Evolutionary conservation across 805 yeast genomes (phyloP), one percentile per base, ranked within the genome.

Genomic region (Wickerhamiella dianesei): DNA sequence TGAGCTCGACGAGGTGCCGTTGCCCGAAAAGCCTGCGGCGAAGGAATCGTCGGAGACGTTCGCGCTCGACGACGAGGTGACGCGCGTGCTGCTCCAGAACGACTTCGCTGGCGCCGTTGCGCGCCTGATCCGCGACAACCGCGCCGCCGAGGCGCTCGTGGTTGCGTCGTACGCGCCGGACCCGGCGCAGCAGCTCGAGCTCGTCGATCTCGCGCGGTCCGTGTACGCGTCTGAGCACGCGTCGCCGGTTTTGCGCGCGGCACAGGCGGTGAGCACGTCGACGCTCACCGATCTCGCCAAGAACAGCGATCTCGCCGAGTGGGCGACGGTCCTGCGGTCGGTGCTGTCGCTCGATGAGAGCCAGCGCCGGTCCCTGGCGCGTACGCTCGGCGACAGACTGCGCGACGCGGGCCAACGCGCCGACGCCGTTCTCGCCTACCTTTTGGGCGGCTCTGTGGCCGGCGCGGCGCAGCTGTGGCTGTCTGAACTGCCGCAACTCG

Each of bases 401-500:
- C 64, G 76, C 45, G 64, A 54, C 12, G 59, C 63, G 1, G 67
- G 73, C 29, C 65, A 74, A 46, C 76, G 96, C 62, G 76, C 79
- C 56, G 74, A 79, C 59, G 95, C 98, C 2, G 68, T 89, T 41
- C 63, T 75, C 32, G 78, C 87, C 53, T 92, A 80, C 62, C 69
- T 86, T 53, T 82, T 86, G 18, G 95, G 95, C 25, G 75, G 78
- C 40, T 79, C 92, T 3, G 69, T 87, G 45, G 94, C 82, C 51
- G 82, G 80, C 58, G 79, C 86, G 42, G 76, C 94, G 3, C 63
- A 69, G 12, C 75, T 92, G 52, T 92, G 99, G 99, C 72, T 84
- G 45, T 69, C 76, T 21, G 98, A 92, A 63, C 67, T 82, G 57
- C 65, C 71, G 43, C 59, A 68, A 1, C 58, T 67, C 22, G 80